phyloP scores from a whole-genome alignment of 352 stramenopile genomes.

The Albugo candida region DNA sequence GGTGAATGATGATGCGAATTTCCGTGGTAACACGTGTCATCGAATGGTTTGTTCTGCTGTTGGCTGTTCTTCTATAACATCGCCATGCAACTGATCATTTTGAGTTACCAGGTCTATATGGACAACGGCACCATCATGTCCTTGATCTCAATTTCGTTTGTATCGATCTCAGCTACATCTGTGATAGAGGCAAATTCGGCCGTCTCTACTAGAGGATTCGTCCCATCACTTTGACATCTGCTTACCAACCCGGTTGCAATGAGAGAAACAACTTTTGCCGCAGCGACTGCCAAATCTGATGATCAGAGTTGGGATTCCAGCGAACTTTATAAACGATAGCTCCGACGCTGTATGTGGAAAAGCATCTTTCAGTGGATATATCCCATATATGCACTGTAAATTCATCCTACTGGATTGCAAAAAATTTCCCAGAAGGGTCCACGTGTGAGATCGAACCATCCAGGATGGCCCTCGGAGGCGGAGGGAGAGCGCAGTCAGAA shows the following conservation, averaged over 20 bases:
- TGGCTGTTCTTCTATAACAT: slow-evolving; percentile 62
- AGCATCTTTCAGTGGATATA: slow-evolving; percentile 84
- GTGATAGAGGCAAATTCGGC: slow-evolving; percentile 47
- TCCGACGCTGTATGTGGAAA: slow-evolving; percentile 84
- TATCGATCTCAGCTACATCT: slow-evolving; percentile 24
- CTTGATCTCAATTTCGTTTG: slow-evolving; percentile 24
- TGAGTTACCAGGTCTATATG: slow-evolving; percentile 55
- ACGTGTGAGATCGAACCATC: slow-evolving; percentile 86
- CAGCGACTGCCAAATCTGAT: slow-evolving; percentile 90
- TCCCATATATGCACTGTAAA: slow-evolving; percentile 93
- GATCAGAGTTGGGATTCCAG: slow-evolving; percentile 94
- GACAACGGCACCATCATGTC: slow-evolving; percentile 53
- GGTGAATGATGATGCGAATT: slow-evolving; percentile 71
- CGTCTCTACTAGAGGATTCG: slow-evolving; percentile 84
- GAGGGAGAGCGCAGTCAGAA: slow-evolving; percentile 89
- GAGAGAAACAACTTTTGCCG: slow-evolving; percentile 76
- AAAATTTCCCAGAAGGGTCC: slow-evolving; percentile 91
- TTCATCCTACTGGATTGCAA: slow-evolving; percentile 91
- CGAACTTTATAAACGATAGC: slow-evolving; percentile 81
- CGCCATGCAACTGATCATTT: slow-evolving; percentile 84
- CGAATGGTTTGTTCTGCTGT: slow-evolving; percentile 25
- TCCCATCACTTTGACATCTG: slow-evolving; percentile 84
- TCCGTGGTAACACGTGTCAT: slow-evolving; percentile 60
- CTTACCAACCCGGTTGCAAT: slow-evolving; percentile 90
- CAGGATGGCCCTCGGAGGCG: slow-evolving; percentile 75